Base-by-base conservation (phyloP, 805 yeast genomes). In the Hagleromyces aurorensis region DNA sequence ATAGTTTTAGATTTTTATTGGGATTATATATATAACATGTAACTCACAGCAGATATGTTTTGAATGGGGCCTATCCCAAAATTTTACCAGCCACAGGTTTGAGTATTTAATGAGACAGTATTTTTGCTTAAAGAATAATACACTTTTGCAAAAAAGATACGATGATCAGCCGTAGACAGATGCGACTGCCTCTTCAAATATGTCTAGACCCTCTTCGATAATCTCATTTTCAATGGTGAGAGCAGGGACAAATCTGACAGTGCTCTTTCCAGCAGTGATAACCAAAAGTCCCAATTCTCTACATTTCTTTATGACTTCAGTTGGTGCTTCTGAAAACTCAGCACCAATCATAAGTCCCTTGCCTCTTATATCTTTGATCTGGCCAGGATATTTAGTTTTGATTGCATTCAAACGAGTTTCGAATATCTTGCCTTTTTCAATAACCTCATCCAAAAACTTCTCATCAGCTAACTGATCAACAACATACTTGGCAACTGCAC, bases 251-350 rank as follows among this genome's bases (percentile, higher is more conserved):
- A 91, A 67, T 60, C 98, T 74, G 31, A 91, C 63, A 7, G 91
- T 89, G 54, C 86, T 85, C 44, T 81, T 78, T 25, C 97, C 98
- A 5, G 96, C 95, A 13, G 94, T 81, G 33, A 91, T 83, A 14
- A 86, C 72, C 35, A 91, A 63, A 40, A 91, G 62, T 3, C 97
- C 96, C 37, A 75, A 61, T 32, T 83, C 81, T 50, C 89, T 69
- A 23, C 93, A 85, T 35, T 69, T 69, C 15, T 61, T 62, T 14
- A 86, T 74, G n/a, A 89, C 61, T 23, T 50, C 49, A 12, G 66
- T 47, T 28, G 93, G 89, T 36, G 79, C 75, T 26, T 70, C 65
- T 11, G 59, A 59, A 43, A 89, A 76, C 59, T 89, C 86, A 33
- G 85, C 57, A 23, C 98, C 98, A 30, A 89, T 63, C 37, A 91